These are phyloP conservation scores for Raddia guianensis DNA, from an alignment of 176 grass and related monocot genomes.

Conservation along the genomic window DNA sequence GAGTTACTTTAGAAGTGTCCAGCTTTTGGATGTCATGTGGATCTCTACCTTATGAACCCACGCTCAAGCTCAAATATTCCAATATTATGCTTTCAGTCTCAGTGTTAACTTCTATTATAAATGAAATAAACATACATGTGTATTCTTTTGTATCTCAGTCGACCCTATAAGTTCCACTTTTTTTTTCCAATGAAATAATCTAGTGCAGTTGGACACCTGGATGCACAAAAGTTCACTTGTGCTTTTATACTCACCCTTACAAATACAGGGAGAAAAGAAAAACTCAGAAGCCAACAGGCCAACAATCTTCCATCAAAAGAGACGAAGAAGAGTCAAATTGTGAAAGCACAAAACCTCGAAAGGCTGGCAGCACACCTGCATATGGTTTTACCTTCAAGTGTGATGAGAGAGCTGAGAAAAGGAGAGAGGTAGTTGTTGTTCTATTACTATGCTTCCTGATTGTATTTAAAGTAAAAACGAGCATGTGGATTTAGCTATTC, in stretches of 20 bases:
- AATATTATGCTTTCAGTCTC: constrained; percentile 3
- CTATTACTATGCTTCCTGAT: background rate
- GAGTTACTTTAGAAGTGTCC: background rate
- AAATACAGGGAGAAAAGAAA: constrained; percentile 53
- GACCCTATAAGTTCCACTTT: background rate
- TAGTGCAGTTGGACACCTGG: constrained; percentile 25
- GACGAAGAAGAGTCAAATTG: constrained; percentile 49
- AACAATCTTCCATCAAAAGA: constrained; percentile 43
- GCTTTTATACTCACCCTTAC: constrained; percentile 37
- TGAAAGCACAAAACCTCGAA: constrained; percentile 50
- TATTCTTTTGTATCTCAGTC: constrained; percentile 8
- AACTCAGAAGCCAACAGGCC: constrained; percentile 42
- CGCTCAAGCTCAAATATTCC: background rate
- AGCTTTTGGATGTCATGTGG: constrained; percentile 2
- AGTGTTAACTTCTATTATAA: constrained; percentile 14
- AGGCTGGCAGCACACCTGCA: constrained; percentile 44
- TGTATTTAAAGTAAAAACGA: constrained; percentile 4
- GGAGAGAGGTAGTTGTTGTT: constrained; percentile 48
- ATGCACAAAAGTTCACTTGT: constrained; percentile 20
- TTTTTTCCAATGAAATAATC: constrained; percentile 4
- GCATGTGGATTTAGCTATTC: constrained; percentile 18
- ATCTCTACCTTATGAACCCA: background rate
- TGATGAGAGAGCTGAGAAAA: constrained; percentile 70
- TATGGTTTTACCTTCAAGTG: constrained; percentile 72
- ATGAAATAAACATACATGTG: background rate